phyloP scores from a whole-genome alignment of 1,284 basidiomycete species.

The Meripilus lineatus region DNA sequence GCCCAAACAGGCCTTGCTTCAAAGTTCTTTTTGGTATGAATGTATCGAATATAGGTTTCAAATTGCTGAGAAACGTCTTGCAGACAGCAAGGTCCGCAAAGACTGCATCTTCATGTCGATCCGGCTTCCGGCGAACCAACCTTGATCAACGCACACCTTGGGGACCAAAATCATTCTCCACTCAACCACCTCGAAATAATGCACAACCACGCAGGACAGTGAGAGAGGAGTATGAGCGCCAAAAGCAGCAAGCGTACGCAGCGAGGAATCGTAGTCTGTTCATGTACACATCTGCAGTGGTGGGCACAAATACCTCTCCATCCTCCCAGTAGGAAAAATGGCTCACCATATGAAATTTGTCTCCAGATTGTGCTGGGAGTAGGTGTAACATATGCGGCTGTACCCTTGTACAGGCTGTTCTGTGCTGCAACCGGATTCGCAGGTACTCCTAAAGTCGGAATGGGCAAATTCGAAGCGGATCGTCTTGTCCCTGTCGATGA shows the following conservation, averaged over 20 bases:
- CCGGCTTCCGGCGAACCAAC: no score
- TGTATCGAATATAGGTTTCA: no score
- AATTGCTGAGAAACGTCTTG: no score
- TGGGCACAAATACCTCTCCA: conserved; percentile 32
- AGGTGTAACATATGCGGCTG: conserved; percentile 92
- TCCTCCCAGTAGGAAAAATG: neutral
- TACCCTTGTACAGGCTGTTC: conserved; percentile 96
- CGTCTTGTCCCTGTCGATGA: conserved; percentile 74
- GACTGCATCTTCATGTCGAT: no score
- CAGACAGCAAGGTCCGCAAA: no score
- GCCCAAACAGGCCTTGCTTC: no score
- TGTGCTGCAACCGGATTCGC: conserved; percentile 97
- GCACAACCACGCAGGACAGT: conserved; percentile 3
- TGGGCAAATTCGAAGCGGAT: conserved; percentile 75
- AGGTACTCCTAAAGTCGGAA: conserved; percentile 89
- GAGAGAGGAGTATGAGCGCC: conserved; percentile 15
- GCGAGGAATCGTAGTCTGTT: conserved; percentile 68
- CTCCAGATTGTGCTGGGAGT: conserved; percentile 74
- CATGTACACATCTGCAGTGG: conserved; percentile 78
- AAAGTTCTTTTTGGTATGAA: no score
- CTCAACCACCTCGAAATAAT: neutral
- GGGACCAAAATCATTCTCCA: neutral
- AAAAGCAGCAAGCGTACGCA: conserved; percentile 32
- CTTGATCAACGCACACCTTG: neutral
- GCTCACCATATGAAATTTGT: neutral